Base-by-base conservation (phyloP, 371 early-diverging fungal genomes). In the Mortierella sp. region DNA sequence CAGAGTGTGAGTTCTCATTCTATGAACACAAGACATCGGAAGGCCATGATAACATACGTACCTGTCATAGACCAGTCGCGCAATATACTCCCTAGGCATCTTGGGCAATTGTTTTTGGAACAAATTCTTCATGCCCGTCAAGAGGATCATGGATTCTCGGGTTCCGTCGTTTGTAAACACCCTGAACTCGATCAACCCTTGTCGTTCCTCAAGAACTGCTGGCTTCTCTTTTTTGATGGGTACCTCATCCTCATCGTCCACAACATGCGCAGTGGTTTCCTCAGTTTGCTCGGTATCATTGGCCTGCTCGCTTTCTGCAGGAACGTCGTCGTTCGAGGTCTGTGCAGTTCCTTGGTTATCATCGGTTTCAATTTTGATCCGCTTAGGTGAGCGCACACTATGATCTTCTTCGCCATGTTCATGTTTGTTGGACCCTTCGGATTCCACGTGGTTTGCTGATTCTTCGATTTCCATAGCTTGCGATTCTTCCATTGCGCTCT, bases 21-120 rank as follows among this genome's bases (percentile, higher is more conserved):
- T n/a, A n/a, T n/a, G n/a, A n/a, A n/a, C n/a, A n/a, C n/a, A n/a
- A n/a, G n/a, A n/a, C n/a, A n/a, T n/a, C n/a, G n/a, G n/a, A n/a
- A n/a, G n/a, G n/a, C 18, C 21, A 47, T 38, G 39, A 13, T 0
- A 18, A 18, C 16, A 28, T 3, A 18, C 16, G 21, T 86, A 93
- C 88, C 86, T 66, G 74, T 99, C 99, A 81, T 97, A 99, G 0
- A 99, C 97, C 21, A 99, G 89, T 19, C 98, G 87, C 0, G 97
- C 91, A 64, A 99, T 99, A 71, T 99, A 99, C 67, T 99, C 99
- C 72, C 93, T 93, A 14, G 99, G 99, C 99, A 99, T 99, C 63
- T 98, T 99, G 13, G 99, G 99, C 53, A 99, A 84, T 80, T 99
- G 99, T 61, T 93, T 94, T 79, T 98, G 97, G 81, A 99, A 98